Conservation (phyloP, 1,284 basidiomycete species). For the Chalciporus sp. region DNA sequence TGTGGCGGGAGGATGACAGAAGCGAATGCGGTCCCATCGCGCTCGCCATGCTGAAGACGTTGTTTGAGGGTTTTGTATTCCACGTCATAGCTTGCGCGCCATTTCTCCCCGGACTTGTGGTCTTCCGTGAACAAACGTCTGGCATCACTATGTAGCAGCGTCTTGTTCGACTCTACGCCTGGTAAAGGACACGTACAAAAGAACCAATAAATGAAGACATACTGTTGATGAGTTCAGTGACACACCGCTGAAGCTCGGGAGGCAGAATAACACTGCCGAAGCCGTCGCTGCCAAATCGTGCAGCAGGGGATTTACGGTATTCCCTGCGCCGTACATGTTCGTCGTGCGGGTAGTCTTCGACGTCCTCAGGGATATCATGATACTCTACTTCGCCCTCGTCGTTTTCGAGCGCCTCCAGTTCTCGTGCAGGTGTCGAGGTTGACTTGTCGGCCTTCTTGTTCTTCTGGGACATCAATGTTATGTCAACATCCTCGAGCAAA, state of each 20-base stretch:
- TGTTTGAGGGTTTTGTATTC: constrained; percentile 63
- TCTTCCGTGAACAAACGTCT: constrained; percentile 61
- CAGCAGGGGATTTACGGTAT: constrained; percentile 77
- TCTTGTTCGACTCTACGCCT: constrained; percentile 61
- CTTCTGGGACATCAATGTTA: constrained; percentile 56
- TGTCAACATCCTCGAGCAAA: constrained; percentile 65
- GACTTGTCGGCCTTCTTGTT: constrained; percentile 20
- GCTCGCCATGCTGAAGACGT: constrained; percentile 55
- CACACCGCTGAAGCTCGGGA: constrained; percentile 62
- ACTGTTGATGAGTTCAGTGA: constrained; percentile 64
- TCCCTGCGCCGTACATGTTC: constrained; percentile 40
- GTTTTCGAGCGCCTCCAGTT: constrained; percentile 55
- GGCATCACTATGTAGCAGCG: constrained; percentile 65
- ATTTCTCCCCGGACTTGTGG: constrained; percentile 39
- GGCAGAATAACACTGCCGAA: constrained; percentile 74
- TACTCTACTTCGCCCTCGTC: constrained; percentile 31
- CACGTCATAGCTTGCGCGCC: constrained; percentile 56
- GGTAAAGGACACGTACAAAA: constrained; percentile 5
- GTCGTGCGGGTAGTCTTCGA: constrained; percentile 28
- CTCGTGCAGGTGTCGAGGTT: constrained; percentile 36
- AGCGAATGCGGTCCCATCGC: constrained; percentile 76
- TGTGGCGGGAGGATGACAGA: constrained; percentile 75
- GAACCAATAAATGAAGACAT: constrained; percentile 20
- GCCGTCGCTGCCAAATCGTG: constrained; percentile 71
- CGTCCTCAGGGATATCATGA: constrained; percentile 22